Conservation (phyloP, 1,139 yeast genomes). For the Debaryomycetaceae sp. region DNA sequence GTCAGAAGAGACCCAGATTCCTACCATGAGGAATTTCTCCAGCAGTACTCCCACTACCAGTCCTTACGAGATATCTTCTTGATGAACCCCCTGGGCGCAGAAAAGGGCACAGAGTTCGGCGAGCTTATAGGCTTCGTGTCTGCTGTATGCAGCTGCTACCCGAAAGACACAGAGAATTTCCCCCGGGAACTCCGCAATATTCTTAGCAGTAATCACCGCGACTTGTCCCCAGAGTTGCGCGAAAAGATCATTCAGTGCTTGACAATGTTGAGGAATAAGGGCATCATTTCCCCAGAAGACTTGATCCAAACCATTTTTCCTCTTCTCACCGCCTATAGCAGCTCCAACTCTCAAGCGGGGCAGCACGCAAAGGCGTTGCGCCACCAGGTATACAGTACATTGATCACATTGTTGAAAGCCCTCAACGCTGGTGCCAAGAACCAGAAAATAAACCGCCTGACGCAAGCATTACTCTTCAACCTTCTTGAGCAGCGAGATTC, state of each 20-base stretch:
- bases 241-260: conserved; percentile 87
- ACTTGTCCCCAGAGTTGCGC: conserved; percentile 71
- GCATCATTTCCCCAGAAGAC: conserved; percentile 66
- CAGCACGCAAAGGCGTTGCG: conserved; percentile 78
- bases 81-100: conserved; percentile 51
- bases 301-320: conserved; percentile 86
- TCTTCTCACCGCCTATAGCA: conserved; percentile 43
- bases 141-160: conserved; percentile 84
- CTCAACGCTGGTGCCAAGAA: conserved; percentile 79
- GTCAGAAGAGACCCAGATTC: conserved; percentile 92
- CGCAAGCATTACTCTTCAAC: conserved; percentile 86
- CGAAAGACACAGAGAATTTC: conserved; percentile 74
- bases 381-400: conserved; percentile 68
- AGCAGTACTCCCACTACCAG: conserved; percentile 87
- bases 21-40: conserved; percentile 83
- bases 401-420: conserved; percentile 66
- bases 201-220: conserved; percentile 64
- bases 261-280: conserved; percentile 83
- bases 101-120: conserved; percentile 59
- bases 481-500: conserved; percentile 67
- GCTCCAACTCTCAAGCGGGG: conserved; percentile 36
- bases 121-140: conserved; percentile 85
- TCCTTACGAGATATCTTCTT: conserved; percentile 80
- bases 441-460: conserved; percentile 76
- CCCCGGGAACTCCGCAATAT: conserved; percentile 71